Percentiles rank a stretch among this genome's conserved stretches.
These are phyloP conservation scores for Solanum pinnatisectum DNA, from an alignment of 257 asterid genomes.

Conservation along the genomic window DNA sequence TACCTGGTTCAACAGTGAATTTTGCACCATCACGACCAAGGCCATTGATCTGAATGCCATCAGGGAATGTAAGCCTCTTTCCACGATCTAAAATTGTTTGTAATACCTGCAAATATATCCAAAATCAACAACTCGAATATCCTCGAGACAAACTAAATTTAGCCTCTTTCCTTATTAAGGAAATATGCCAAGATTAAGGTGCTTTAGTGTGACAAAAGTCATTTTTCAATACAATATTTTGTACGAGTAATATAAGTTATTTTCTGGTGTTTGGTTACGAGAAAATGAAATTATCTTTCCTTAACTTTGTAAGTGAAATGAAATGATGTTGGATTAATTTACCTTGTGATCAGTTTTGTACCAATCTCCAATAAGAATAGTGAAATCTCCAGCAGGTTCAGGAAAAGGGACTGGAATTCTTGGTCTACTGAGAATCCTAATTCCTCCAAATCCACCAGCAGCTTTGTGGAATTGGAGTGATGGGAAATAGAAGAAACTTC, in stretches of 20 bases:
- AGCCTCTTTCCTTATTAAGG: background rate
- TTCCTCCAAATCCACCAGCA: constrained; percentile 65
- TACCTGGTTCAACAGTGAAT: constrained; percentile 40
- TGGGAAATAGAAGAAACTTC: constrained; percentile 61
- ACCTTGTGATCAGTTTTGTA: constrained; percentile 51
- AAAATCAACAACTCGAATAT: background rate
- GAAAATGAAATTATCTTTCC: no score
- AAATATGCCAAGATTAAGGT: background rate
- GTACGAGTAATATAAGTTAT: no score
- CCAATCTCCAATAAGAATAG: constrained; percentile 62
- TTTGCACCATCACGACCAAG: constrained; percentile 21
- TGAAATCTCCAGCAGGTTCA: constrained; percentile 42
- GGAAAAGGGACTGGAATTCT: constrained; percentile 57
- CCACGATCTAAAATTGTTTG: constrained; percentile 36
- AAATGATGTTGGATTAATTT: background rate
- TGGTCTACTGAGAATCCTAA: constrained; percentile 55
- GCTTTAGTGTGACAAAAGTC: background rate
- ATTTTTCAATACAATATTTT: background rate
- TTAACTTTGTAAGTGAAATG: no score
- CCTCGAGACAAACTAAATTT: background rate
- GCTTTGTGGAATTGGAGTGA: constrained; percentile 63
- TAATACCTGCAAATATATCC: constrained; percentile 23
- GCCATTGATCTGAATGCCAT: constrained; percentile 56
- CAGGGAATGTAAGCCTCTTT: constrained; percentile 30
- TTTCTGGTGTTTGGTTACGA: no score